A percentile compares a stretch with the other conserved stretches of the same genome.
phyloP scores from a whole-genome alignment of 108 stramenopile genomes.

The Aurantiochytrium sp. region DNA sequence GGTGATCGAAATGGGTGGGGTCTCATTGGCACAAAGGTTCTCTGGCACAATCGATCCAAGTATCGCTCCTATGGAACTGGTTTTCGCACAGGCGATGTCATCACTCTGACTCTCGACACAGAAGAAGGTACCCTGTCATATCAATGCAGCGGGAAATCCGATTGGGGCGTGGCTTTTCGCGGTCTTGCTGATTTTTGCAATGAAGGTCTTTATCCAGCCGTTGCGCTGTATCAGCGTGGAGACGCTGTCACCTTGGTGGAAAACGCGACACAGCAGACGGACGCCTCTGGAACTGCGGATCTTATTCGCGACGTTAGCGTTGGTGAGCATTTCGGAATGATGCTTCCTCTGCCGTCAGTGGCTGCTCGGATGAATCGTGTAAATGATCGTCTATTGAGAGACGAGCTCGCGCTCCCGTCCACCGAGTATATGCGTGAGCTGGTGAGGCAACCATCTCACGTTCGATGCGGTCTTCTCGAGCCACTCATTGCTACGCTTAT shows the following conservation, averaged over 20 bases:
- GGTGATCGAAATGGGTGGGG: constrained; percentile 45
- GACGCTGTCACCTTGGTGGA: constrained; percentile 28
- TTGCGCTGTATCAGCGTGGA: constrained; percentile 37
- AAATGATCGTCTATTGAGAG: neutral
- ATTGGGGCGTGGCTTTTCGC: constrained; percentile 32
- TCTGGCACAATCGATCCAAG: constrained; percentile 34
- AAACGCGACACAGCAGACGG: neutral
- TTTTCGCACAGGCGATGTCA: constrained; percentile 31
- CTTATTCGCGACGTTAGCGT: neutral
- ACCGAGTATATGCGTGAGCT: neutral
- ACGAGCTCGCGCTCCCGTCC: neutral
- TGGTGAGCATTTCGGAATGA: neutral
- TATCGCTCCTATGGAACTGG: constrained; percentile 32
- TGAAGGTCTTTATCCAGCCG: constrained; percentile 8
- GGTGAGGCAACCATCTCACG: neutral
- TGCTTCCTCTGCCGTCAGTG: neutral
- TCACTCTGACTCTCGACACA: constrained; percentile 35
- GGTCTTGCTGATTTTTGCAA: constrained; percentile 23
- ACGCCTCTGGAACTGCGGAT: neutral
- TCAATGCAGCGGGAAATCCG: constrained; percentile 29
- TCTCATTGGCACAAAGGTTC: constrained; percentile 31
- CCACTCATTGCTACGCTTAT: neutral
- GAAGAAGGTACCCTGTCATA: constrained; percentile 28
- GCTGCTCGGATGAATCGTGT: neutral
- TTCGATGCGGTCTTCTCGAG: neutral